These are phyloP conservation scores for Stylosanthes scabra DNA, from an alignment of 331 rosid species.

Conservation along the genomic window DNA sequence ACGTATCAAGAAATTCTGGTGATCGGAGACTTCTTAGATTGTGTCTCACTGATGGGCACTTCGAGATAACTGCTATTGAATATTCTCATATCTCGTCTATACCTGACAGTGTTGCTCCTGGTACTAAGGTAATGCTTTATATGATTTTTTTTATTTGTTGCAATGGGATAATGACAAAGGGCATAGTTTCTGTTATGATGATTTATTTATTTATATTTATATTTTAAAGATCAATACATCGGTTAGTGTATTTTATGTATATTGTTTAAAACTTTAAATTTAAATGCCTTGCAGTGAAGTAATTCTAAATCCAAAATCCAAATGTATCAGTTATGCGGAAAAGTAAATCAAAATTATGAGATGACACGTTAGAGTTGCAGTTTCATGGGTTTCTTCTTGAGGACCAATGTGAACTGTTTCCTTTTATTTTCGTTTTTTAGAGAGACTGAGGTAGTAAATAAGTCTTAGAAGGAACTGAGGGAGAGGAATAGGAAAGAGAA, in stretches of 20 bases:
- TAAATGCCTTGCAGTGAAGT: too few species aligned
- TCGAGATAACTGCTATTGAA: constrained; percentile 82
- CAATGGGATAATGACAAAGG: constrained; percentile 4
- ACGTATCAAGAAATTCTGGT: constrained; percentile 52
- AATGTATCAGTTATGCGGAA: too few species aligned
- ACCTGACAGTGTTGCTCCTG: constrained; percentile 75
- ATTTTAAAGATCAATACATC: not conserved
- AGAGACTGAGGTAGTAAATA: too few species aligned
- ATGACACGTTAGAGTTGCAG: too few species aligned
- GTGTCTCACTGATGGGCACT: constrained; percentile 79
- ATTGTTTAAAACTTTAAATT: too few species aligned
- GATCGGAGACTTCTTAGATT: constrained; percentile 68
- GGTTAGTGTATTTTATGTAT: not conserved
- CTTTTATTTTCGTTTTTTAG: too few species aligned
- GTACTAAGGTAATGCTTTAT: constrained; percentile 72
- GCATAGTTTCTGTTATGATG: not conserved
- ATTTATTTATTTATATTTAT: too few species aligned
- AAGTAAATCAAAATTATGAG: too few species aligned
- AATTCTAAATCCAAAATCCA: too few species aligned
- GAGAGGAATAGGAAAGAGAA: not conserved
- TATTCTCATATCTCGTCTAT: constrained; percentile 63
- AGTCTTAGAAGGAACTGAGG: too few species aligned
- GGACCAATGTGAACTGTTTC: too few species aligned
- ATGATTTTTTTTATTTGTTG: constrained; percentile 16
- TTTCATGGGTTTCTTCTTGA: too few species aligned